Conservation (phyloP, 2,329 filamentous ascomycete genomes). For the Arthrinium phaeospermum region DNA sequence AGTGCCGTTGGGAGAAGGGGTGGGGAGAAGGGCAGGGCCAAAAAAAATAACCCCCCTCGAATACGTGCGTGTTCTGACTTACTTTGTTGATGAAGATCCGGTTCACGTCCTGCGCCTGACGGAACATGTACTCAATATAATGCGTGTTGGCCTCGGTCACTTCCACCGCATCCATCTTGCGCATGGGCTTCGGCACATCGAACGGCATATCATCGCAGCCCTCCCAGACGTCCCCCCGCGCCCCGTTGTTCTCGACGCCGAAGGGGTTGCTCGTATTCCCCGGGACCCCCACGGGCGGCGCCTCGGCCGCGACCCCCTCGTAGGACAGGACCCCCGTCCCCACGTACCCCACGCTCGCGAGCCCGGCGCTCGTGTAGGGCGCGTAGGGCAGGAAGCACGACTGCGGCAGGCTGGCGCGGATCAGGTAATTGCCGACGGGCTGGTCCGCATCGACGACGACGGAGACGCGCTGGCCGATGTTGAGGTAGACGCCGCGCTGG, state of each 20-base stretch:
- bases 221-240: slow-evolving; percentile 25
- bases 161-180: slow-evolving; percentile 36
- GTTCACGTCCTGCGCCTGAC: slow-evolving; percentile 42
- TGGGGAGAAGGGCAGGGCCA: background rate
- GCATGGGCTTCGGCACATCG: slow-evolving; percentile 38
- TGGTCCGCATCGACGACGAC: slow-evolving; percentile 43
- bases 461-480: slow-evolving; percentile 40
- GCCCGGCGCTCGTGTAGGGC: slow-evolving; percentile 37
- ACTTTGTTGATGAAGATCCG: slow-evolving; percentile 45
- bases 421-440: slow-evolving; percentile 39
- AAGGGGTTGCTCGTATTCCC: slow-evolving; percentile 39
- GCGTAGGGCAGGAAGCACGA: slow-evolving; percentile 43
- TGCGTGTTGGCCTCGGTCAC: slow-evolving; percentile 39
- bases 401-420: slow-evolving; percentile 42
- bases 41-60: no score
- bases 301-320: slow-evolving; percentile 20
- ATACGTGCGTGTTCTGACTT: slow-evolving; percentile 18
- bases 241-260: slow-evolving; percentile 38
- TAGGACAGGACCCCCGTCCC: slow-evolving; percentile 41
- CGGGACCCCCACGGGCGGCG: slow-evolving; percentile 27
- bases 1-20: background rate
- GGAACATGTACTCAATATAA: slow-evolving; percentile 43
- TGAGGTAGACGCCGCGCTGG: slow-evolving; percentile 42
- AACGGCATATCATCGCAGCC: slow-evolving; percentile 37
- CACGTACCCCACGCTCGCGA: slow-evolving; percentile 36